phyloP scores from a whole-genome alignment of 768 basidiomycete species.

The Hypholoma sublateritium region DNA sequence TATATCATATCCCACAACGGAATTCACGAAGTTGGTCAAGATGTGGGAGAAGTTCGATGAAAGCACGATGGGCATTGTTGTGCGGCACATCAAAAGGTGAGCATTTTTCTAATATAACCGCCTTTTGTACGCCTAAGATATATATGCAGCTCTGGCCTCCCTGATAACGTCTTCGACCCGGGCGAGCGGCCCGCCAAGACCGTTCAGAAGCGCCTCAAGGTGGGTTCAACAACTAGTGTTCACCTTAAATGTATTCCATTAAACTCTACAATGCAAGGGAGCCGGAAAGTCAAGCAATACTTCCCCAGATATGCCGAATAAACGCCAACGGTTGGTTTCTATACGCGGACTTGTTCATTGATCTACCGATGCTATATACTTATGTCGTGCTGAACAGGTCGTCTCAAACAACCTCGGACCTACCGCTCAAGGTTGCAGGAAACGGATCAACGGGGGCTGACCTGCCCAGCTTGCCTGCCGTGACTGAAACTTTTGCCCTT shows the following conservation, averaged over 20 bases:
- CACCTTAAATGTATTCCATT: conserved; percentile 7
- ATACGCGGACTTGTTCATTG: conserved; percentile 21
- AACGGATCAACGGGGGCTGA: conserved; percentile 31
- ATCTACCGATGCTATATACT: conserved; percentile 24
- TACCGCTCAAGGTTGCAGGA: conserved; percentile 40
- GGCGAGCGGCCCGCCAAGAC: conserved; percentile 76
- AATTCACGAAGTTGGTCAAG: conserved; percentile 93
- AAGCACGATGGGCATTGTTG: conserved; percentile 88
- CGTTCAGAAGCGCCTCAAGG: conserved; percentile 76
- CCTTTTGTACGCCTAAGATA: neutral
- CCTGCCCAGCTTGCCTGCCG: conserved; percentile 26
- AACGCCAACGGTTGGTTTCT: conserved; percentile 74
- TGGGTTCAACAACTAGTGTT: conserved; percentile 25
- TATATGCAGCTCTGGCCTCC: conserved; percentile 59
- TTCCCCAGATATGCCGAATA: conserved; percentile 74
- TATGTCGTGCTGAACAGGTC: conserved; percentile 39
- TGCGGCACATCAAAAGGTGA: conserved; percentile 92
- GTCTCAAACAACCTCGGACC: conserved; percentile 37
- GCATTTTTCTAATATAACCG: neutral
- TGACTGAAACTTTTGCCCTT: conserved; percentile 33
- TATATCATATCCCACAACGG: conserved; percentile 94
- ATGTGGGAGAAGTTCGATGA: conserved; percentile 96
- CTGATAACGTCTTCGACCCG: conserved; percentile 80
- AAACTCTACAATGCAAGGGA: conserved; percentile 42
- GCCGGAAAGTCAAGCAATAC: conserved; percentile 59